phyloP scores from a whole-genome alignment of 228 moss, liverwort and hornwort genomes.

The Sphagnum magellanicum region DNA sequence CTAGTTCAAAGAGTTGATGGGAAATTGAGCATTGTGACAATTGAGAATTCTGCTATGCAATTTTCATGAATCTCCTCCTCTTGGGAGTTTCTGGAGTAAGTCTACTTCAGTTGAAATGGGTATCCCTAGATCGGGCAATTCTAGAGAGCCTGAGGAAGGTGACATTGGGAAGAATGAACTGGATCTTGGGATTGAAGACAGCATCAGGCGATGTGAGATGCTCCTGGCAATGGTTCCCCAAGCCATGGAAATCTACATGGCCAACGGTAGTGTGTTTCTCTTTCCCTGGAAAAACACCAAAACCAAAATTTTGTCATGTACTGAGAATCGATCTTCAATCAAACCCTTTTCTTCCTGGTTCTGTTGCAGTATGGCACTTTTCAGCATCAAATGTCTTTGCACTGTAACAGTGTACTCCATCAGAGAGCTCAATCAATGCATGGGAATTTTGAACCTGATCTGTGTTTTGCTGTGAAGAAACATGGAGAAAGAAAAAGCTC shows the following conservation, averaged over 20 bases:
- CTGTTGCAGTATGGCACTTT: neutral
- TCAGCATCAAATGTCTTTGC: neutral
- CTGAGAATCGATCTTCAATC: neutral
- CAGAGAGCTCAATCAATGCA: neutral
- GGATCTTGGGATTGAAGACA: slow-evolving; percentile 41
- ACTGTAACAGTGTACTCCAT: neutral
- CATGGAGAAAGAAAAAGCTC: neutral
- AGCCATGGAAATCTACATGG: slow-evolving; percentile 20
- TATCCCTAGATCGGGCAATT: neutral
- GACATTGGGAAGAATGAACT: slow-evolving; percentile 1
- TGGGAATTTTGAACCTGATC: neutral
- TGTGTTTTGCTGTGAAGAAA: neutral
- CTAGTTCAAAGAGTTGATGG: too few relatives aligned
- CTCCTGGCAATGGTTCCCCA: slow-evolving; percentile 43
- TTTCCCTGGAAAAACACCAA: neutral
- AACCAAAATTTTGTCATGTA: neutral
- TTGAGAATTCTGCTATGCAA: too few relatives aligned
- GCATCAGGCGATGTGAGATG: slow-evolving; percentile 56
- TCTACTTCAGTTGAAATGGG: neutral
- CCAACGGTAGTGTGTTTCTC: slow-evolving; percentile 12
- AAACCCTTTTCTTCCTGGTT: neutral
- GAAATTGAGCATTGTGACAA: too few relatives aligned
- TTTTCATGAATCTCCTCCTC: too few relatives aligned
- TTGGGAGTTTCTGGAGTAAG: too few relatives aligned
- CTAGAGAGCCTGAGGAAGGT: slow-evolving; percentile 1